Base-by-base conservation (phyloP, 805 yeast species). In the Saccharomycopsis selenospora region DNA sequence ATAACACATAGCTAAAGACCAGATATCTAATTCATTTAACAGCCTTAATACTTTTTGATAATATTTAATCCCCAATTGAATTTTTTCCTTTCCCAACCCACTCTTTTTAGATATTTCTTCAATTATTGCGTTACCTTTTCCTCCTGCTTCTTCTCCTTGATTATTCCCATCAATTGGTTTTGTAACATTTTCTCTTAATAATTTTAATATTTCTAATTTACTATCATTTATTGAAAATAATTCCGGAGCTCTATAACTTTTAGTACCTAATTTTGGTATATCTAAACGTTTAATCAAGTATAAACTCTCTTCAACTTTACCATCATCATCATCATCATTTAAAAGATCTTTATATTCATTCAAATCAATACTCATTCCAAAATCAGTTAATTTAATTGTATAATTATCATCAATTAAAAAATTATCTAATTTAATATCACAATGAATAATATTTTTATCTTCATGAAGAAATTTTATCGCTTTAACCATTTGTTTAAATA, bases 361-460 rank as follows among this genome's bases (percentile, higher is more conserved):
- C 25, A 49, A 13, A 33, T 47, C 30, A 30, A 46, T 36, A 14
- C 47, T 40, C 58, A 54, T 52, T 5, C 99, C 99, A 69, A 93
- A 93, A 66, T 93, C 99, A 0, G 97, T 90, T 51, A 95, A 67
- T 64, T 93, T 93, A 52, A 93, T 63, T 65, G 89, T 98, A 0
- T 98, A 99, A 30, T 70, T 69, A 48, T 77, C 72, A 62, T 90
- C 98, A 55, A 93, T 88, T n/a, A 88, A 64, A 1, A 88, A 70
- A 58, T 89, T 93, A 58, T 93, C 99, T 41, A 91, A 70, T 66
- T 93, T 93, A 56, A 93, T 75, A 60, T 93, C 99, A 51, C 98
- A 78, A 65, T 93, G 99, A 6, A 90, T 86, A 24, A 90, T 77
- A 51, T 75, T 65, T 48, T 75, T 66, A n/a, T 27, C 40, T 3